Base-by-base conservation (phyloP, 768 basidiomycete genomes). In the Phylloporus arenicola region DNA sequence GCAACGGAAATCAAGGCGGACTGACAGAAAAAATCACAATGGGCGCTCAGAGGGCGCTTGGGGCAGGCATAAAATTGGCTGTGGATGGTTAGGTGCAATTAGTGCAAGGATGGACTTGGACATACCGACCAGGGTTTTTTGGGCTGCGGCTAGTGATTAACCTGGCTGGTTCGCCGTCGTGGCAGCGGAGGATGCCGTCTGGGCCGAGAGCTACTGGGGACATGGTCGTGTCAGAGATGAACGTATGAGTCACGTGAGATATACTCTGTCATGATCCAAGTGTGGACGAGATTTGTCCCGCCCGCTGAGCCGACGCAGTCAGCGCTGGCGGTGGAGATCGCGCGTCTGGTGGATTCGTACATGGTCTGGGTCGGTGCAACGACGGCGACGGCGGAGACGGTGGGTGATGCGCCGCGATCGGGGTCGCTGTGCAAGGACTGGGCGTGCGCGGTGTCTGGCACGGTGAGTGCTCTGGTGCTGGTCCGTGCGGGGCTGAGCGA, bases 351-450 rank as follows among this genome's bases (percentile, higher is more conserved):
- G 43, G 81, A 81, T 58, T 83, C 85, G 49, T 89, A 84, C 68
- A 89, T 92, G 87, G 60, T 92, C 45, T 92, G 89, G 89, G 72
- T 84, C 29, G 88, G 88, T 1, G 72, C 68, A n/a, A 81, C 80
- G 17, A 76, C 79, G 24, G 71, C 69, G 35, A 43, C 64, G 38
- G 68, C 70, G 24, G 77, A 75, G 46, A 71, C 73, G 52, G 75
- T 73, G 31, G 69, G 70, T 45, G 72, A 71, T 47, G 80, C 80
- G n/a, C 69, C 77, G 0, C 64, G 68, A 37, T 69, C 70, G 33
- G 89, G 89, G 22, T 72, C 64, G 39, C 70, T 92, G 47, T 79
- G 79, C 59, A 75, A 71, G 51, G 89, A 92, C 58, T 92, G 89
- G 89, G 86, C 84, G 20, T 88, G 83, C 60, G 88, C 84, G 27